Evolutionary conservation across 352 stramenopile species (phyloP).

Genomic region (Phytophthora lateralis): DNA sequence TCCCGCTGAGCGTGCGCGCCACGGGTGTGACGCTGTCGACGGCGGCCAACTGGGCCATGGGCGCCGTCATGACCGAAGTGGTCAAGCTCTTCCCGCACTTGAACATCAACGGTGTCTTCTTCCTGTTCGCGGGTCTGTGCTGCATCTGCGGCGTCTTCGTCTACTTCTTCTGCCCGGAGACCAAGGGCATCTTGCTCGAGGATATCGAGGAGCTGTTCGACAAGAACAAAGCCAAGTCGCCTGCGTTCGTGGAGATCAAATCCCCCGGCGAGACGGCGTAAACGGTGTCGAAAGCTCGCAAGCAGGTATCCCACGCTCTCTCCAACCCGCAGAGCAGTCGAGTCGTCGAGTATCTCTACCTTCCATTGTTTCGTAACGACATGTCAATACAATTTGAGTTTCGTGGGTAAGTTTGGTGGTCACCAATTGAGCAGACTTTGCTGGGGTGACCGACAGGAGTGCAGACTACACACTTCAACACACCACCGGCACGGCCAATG

Average conservation of each 20-base stretch:
- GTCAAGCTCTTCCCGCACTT: slow-evolving; percentile 25
- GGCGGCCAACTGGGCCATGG: slow-evolving; percentile 44
- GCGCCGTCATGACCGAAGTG: slow-evolving; percentile 26
- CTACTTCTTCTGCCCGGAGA: slow-evolving; percentile 43
- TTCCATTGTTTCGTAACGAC: too few species aligned
- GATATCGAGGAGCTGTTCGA: slow-evolving; percentile 19
- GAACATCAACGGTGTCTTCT: slow-evolving; percentile 27
- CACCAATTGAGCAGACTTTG: too few species aligned
- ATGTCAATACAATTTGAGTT: neutral
- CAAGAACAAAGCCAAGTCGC: slow-evolving; percentile 21
- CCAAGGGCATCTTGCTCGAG: slow-evolving; percentile 22
- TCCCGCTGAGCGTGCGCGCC: slow-evolving; percentile 34
- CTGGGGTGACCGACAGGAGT: too few species aligned
- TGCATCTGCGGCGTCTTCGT: slow-evolving; percentile 48
- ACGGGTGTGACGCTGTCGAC: slow-evolving; percentile 53
- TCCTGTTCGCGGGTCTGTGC: slow-evolving; percentile 32
- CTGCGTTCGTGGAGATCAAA: slow-evolving; percentile 23
- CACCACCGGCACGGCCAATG: too few species aligned
- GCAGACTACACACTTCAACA: too few species aligned
- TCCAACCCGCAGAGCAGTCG: slow-evolving; percentile 1
- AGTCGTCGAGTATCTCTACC: neutral
- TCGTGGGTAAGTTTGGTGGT: neutral
- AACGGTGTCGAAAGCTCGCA: neutral
- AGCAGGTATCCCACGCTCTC: slow-evolving; percentile 31
- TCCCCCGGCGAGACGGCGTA: slow-evolving; percentile 16